Percentiles rank a stretch among this genome's conserved stretches.
These are phyloP conservation scores for Termitomyces sp. DNA, from an alignment of 1,284 basidiomycete species.

Conservation along the genomic window DNA sequence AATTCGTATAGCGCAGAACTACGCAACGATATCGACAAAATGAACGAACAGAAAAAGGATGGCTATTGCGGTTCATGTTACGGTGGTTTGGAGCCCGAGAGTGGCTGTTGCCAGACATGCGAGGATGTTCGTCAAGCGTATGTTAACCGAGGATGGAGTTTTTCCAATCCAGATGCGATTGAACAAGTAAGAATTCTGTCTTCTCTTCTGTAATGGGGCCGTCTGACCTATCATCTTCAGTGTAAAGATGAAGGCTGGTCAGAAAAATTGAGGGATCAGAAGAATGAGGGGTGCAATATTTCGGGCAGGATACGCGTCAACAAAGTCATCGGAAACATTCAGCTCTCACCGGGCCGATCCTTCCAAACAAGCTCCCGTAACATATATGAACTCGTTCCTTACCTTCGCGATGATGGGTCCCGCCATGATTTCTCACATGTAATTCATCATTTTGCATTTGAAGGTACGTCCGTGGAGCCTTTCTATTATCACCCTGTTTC, in stretches of 20 bases:
- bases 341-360: constrained; percentile 85
- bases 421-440: constrained; percentile 93
- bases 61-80: constrained; percentile 97
- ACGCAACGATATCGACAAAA: constrained; percentile 80
- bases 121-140: constrained; percentile 94
- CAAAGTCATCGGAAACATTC: constrained; percentile 93
- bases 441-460: constrained; percentile 80
- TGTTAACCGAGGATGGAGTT: constrained; percentile 91
- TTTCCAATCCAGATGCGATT: constrained; percentile 84
- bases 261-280: constrained; percentile 89
- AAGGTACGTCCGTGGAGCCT: constrained; percentile 34
- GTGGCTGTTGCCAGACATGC: constrained; percentile 93
- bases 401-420: constrained; percentile 82
- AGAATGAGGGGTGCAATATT: constrained; percentile 92
- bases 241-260: constrained; percentile 95
- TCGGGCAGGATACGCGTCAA: constrained; percentile 90
- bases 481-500: background rate
- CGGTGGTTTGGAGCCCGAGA: constrained; percentile 78
- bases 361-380: constrained; percentile 86
- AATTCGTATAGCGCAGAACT: constrained; percentile 60
- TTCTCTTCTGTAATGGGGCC: background rate
- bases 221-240: constrained; percentile 35
- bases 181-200: constrained; percentile 66
- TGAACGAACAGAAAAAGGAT: constrained; percentile 57
- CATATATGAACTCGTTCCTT: constrained; percentile 93